A percentile compares a stretch with the other conserved stretches of the same genome.
phyloP scores from a whole-genome alignment of 2,329 filamentous ascomycete species.

The Penicillium sp. region DNA sequence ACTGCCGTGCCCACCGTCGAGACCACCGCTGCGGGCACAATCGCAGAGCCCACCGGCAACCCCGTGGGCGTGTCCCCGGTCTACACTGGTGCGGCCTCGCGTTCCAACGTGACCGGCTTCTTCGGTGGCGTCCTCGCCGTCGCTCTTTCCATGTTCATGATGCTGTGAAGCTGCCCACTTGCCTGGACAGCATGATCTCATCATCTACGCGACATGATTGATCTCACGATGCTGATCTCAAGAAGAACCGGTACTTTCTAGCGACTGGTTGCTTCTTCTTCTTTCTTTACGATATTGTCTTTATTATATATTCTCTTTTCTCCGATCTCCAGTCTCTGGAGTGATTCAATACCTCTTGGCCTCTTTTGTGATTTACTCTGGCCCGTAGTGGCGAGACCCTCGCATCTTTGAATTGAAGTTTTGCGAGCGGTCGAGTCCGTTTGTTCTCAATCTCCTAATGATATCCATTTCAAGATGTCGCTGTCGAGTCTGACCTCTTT shows the following conservation, averaged over 20 bases:
- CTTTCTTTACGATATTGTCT: constrained; percentile 4
- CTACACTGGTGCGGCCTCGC: constrained; percentile 17
- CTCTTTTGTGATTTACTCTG: constrained; percentile 11
- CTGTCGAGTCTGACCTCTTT: background rate
- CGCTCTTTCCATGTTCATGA: constrained; percentile 14
- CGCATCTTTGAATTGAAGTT: background rate
- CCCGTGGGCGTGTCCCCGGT: constrained; percentile 13
- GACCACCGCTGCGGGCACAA: background rate
- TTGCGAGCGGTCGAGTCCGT: background rate
- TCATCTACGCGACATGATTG: background rate
- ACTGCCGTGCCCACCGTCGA: constrained; percentile 4
- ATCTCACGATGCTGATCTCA: constrained; percentile 10
- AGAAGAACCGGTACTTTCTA: background rate
- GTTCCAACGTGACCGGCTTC: background rate
- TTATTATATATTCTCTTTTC: constrained; percentile 1
- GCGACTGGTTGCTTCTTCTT: background rate
- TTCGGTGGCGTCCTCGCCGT: constrained; percentile 15
- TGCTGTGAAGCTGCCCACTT: constrained; percentile 5
- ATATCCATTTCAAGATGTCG: background rate
- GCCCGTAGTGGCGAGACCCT: background rate
- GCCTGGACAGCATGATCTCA: constrained; percentile 9
- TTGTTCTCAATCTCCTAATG: constrained; percentile 1
- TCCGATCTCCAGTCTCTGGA: constrained; percentile 1
- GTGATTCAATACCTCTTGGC: constrained; percentile 10
- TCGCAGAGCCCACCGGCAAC: constrained; percentile 5